phyloP scores from a whole-genome alignment of 768 basidiomycete species.

The Peribolospora kevripleyi region DNA sequence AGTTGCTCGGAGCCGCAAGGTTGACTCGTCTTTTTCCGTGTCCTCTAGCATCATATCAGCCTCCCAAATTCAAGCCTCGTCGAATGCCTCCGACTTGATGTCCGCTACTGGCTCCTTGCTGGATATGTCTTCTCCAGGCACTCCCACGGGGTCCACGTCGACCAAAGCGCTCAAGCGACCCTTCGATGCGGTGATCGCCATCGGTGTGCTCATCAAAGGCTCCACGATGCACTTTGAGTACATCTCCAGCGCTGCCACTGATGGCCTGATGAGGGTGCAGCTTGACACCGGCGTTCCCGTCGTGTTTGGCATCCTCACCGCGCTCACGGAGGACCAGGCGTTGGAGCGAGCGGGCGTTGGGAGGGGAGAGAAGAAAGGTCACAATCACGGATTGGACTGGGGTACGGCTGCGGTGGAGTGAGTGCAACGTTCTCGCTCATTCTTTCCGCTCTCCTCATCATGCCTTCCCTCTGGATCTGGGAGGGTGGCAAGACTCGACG shows the following conservation, averaged over 20 bases:
- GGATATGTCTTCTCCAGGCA: constrained; percentile 27
- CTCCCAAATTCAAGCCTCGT: constrained; percentile 53
- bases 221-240: constrained; percentile 99
- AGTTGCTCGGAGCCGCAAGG: neutral
- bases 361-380: constrained; percentile 41
- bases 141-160: constrained; percentile 24
- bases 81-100: constrained; percentile 57
- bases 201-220: constrained; percentile 95
- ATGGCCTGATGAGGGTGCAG: constrained; percentile 83
- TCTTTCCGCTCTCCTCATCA: too few relatives aligned
- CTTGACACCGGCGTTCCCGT: constrained; percentile 82
- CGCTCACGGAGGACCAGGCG: constrained; percentile 78
- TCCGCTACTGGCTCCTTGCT: constrained; percentile 27
- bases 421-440: neutral
- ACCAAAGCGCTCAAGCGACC: constrained; percentile 31
- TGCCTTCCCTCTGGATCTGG: too few relatives aligned
- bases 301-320: constrained; percentile 88
- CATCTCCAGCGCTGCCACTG: constrained; percentile 79
- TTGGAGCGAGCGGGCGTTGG: constrained; percentile 80
- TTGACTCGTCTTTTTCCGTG: neutral
- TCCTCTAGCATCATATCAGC: constrained; percentile 55
- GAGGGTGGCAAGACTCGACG: too few relatives aligned
- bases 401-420: constrained; percentile 74
- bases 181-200: constrained; percentile 88
- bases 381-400: constrained; percentile 98